Evolutionary conservation across 2,329 filamentous ascomycete genomes (phyloP), one percentile per base, ranked within the genome.

Genomic region (Corniculantispora saksenae): DNA sequence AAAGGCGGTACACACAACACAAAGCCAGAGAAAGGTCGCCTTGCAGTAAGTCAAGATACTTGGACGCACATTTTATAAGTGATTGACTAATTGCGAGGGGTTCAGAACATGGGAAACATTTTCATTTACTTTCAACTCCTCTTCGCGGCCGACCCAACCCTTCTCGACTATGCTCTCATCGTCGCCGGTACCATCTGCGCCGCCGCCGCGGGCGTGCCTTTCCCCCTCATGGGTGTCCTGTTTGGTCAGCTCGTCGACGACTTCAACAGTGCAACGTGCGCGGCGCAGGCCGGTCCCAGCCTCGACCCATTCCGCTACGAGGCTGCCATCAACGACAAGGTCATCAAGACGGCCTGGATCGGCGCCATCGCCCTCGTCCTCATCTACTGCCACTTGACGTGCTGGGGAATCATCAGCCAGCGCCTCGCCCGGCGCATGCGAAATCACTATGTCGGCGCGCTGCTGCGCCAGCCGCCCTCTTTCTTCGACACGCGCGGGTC

Each of bases 371-470:
- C 84, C 60, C 86, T 90, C 67, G 78, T 81, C 35, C 75, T 83
- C 64, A 86, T 89, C 67, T 90, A 89, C 73, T 74, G 80, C 63
- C 83, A 89, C 70, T 79, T 86, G 21, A 76, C 83, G 10, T 89
- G 83, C 70, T 89, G 86, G 86, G 86, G 79, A 67, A 74, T 89
- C 67, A 78, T 81, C 66, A 85, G 85, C 57, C 84, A 86, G 70
- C 82, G 86, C 1, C 77, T 89, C 19, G 83, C 85, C 45, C 84
- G 86, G 68, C 80, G 86, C 45, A 75, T 89, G 50, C 83, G 87
- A 51, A 83, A 85, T 66, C 77, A 74, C 32, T 89, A 88, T 69
- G 77, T 89, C 29, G 75, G 79, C 13, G 81, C 80, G 32, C 73
- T 89, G 13, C 75, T 89, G 13, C 78, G 80, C 62, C 85, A 88